phyloP scores from a whole-genome alignment of 495 filamentous ascomycete species.

The Daldinia decipiens region DNA sequence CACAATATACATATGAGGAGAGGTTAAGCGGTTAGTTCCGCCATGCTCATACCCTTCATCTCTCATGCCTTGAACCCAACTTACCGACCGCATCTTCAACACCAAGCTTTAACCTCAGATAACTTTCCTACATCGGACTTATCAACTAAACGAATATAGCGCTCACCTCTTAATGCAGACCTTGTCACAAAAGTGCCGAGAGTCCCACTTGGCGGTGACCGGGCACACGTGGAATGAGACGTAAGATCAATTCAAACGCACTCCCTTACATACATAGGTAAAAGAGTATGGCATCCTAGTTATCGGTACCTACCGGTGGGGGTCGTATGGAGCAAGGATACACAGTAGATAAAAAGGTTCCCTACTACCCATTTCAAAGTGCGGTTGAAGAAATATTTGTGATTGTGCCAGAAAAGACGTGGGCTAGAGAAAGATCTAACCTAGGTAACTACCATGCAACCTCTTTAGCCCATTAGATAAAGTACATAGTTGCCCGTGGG shows the following conservation, averaged over 20 bases:
- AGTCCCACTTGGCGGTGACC: slow-evolving; percentile 44
- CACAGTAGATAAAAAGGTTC: slow-evolving; percentile 10
- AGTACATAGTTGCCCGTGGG: slow-evolving; percentile 21
- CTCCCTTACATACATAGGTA: neutral
- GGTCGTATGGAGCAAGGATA: slow-evolving; percentile 32
- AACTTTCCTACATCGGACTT: slow-evolving; percentile 18
- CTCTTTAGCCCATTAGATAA: slow-evolving; percentile 35
- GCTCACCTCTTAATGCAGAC: slow-evolving; percentile 26
- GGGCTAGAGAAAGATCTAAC: neutral
- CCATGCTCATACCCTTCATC: slow-evolving; percentile 18
- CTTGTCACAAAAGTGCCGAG: slow-evolving; percentile 31
- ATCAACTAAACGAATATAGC: slow-evolving; percentile 1
- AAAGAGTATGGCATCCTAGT: slow-evolving; percentile 15
- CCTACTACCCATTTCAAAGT: neutral
- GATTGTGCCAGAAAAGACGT: neutral
- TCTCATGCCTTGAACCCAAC: slow-evolving; percentile 1
- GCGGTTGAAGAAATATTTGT: neutral
- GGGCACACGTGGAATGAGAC: slow-evolving; percentile 39
- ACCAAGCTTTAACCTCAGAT: slow-evolving; percentile 24
- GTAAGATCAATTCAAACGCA: slow-evolving; percentile 21
- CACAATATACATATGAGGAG: neutral
- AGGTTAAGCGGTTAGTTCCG: slow-evolving; percentile 1
- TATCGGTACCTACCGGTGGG: slow-evolving; percentile 33
- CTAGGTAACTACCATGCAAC: no score
- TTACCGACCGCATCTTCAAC: slow-evolving; percentile 7